A percentile compares a stretch with the other conserved stretches of the same genome.
These are phyloP conservation scores for Mucor plumbeus DNA, from an alignment of 371 early-diverging fungal genomes.

Conservation along the genomic window DNA sequence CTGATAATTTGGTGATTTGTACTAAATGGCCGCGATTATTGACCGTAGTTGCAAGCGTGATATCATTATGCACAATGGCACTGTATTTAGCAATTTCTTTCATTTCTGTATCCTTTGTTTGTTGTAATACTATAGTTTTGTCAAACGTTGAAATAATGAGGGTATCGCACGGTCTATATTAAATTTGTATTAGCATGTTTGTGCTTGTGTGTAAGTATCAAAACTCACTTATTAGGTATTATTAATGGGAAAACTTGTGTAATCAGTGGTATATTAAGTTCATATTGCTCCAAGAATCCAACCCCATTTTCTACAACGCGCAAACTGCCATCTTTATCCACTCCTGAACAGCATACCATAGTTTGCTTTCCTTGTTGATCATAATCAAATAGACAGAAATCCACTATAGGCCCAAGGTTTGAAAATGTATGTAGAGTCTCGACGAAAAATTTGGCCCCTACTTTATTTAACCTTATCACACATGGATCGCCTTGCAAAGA, in stretches of 20 bases:
- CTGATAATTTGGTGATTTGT: slow-evolving; percentile 63
- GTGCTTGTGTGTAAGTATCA: background rate
- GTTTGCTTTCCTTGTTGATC: slow-evolving; percentile 77
- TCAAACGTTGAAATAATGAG: slow-evolving; percentile 59
- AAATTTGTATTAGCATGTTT: background rate
- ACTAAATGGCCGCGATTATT: slow-evolving; percentile 25
- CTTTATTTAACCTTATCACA: slow-evolving; percentile 57
- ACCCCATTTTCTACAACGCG: slow-evolving; percentile 88
- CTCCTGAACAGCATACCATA: slow-evolving; percentile 89
- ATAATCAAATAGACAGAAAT: slow-evolving; percentile 78
- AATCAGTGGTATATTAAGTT: slow-evolving; percentile 66
- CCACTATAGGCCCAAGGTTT: slow-evolving; percentile 81
- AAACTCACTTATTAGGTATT: background rate
- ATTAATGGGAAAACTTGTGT: slow-evolving; percentile 26
- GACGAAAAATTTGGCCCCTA: slow-evolving; percentile 41
- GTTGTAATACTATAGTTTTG: slow-evolving; percentile 27
- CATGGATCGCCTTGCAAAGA: slow-evolving; percentile 86
- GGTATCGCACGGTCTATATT: slow-evolving; percentile 21
- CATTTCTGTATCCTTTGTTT: background rate
- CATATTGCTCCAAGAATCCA: slow-evolving; percentile 73
- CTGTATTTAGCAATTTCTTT: slow-evolving; percentile 16
- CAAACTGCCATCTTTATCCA: slow-evolving; percentile 73
- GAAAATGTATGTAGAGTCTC: slow-evolving; percentile 59
- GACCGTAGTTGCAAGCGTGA: slow-evolving; percentile 34
- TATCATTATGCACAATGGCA: slow-evolving; percentile 28